phyloP scores from a whole-genome alignment of 2,329 filamentous ascomycete species.

The Colletotrichum siamense region DNA sequence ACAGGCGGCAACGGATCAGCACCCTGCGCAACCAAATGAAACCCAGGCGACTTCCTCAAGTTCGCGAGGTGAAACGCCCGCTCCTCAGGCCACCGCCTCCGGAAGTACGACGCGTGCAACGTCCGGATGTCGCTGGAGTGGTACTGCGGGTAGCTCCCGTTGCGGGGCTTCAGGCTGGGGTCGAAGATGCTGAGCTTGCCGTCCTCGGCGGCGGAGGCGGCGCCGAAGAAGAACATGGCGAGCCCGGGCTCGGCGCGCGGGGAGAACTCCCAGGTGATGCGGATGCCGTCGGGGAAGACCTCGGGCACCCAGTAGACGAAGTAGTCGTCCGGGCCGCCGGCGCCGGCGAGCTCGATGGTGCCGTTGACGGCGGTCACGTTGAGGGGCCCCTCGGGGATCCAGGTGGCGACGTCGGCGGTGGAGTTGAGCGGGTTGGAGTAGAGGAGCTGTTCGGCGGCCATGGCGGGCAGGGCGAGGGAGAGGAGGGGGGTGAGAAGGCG shows the following conservation, averaged over 20 bases:
- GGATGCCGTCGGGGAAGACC: constrained; percentile 34
- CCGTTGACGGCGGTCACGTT: constrained; percentile 28
- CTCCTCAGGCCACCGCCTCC: constrained; percentile 31
- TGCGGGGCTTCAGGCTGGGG: constrained; percentile 28
- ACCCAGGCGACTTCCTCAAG: constrained; percentile 34
- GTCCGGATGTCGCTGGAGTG: constrained; percentile 26
- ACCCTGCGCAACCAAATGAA: constrained; percentile 31
- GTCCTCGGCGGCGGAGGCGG: constrained; percentile 28
- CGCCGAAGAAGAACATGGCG: constrained; percentile 39
- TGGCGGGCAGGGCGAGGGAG: neutral
- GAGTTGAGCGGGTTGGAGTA: constrained; percentile 35
- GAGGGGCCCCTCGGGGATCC: constrained; percentile 35
- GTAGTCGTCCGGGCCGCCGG: constrained; percentile 29
- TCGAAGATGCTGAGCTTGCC: constrained; percentile 31
- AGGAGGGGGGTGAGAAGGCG: neutral
- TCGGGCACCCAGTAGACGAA: constrained; percentile 38
- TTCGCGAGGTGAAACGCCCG: constrained; percentile 33
- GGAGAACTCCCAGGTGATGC: constrained; percentile 36
- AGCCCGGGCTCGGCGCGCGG: constrained; percentile 34
- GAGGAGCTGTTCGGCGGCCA: constrained; percentile 28
- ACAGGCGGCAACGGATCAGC: constrained; percentile 34
- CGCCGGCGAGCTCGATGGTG: constrained; percentile 32
- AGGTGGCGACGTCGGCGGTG: constrained; percentile 28
- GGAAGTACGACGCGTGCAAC: constrained; percentile 26
- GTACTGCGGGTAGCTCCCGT: constrained; percentile 27